Evolutionary conservation across 108 stramenopile species (phyloP), one percentile per base, ranked within the genome.

Genomic region (Craspedostauros australis): DNA sequence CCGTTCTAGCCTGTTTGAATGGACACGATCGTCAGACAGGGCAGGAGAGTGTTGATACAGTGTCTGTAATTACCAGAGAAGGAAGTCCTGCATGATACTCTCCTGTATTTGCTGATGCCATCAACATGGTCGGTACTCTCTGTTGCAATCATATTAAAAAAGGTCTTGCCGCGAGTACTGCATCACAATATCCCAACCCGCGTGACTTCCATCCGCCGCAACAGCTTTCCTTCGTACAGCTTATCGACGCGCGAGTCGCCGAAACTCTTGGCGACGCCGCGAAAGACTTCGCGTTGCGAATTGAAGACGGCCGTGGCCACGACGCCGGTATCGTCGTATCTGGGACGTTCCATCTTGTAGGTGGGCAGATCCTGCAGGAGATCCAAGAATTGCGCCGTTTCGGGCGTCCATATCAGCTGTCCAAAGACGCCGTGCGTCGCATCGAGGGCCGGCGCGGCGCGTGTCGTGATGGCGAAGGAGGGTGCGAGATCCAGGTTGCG

Each of bases 151-250:
- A n/a, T n/a, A n/a, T n/a, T n/a, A n/a, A n/a, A n/a, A n/a, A n/a
- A n/a, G n/a, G n/a, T n/a, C n/a, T n/a, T n/a, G n/a, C n/a, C n/a
- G n/a, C n/a, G n/a, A n/a, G n/a, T 25, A 25, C 19, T 29, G 25
- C 55, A 36, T 64, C 49, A 80, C 21, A 86, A 30, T 33, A 64
- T 39, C 5, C 73, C 80, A 5, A 85, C 81, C 57, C 80, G 69
- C 14, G 85, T 84, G 9, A 93, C 87, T 53, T 93, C 91, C 19
- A 88, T 70, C 31, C 86, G 65, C 38, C 87, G 64, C 57, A 93
- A 56, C 34, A 93, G 26, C 56, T 88, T 89, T 14, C 91, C 91
- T 38, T 80, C 73, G 47, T 84, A 88, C 6, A 88, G 50, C 48
- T 84, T 84, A 18, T 69, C 70, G 20, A 89, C 30, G 7, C 91